phyloP scores from a whole-genome alignment of 495 filamentous ascomycete species.

The Tuber microsphaerosporum region DNA sequence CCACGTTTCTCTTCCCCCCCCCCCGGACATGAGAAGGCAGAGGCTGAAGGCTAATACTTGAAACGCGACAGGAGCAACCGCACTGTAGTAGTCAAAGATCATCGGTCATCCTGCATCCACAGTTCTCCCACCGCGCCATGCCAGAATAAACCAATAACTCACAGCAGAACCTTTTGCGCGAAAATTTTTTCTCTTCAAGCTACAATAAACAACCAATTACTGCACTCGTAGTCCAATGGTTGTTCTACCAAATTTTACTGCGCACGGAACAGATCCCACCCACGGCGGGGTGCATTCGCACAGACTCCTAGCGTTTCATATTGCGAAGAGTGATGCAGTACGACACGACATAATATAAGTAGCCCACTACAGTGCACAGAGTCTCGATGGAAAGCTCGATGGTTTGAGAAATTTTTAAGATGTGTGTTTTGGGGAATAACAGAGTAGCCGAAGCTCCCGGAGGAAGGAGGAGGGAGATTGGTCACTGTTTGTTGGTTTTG shows the following conservation, averaged over 20 bases:
- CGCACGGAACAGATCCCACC: background rate
- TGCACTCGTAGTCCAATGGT: too few relatives aligned
- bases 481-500: background rate
- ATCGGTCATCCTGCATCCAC: background rate
- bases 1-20: background rate
- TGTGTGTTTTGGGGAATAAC: background rate
- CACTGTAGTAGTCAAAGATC: background rate
- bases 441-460: background rate
- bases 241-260: background rate
- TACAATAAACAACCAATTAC: background rate
- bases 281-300: background rate
- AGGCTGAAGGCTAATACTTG: background rate
- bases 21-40: background rate
- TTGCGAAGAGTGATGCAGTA: background rate
- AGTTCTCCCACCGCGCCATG: background rate
- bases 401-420: background rate
- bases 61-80: background rate
- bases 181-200: background rate
- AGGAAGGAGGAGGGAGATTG: background rate
- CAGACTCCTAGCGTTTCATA: background rate
- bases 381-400: background rate
- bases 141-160: background rate
- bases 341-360: background rate
- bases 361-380: background rate
- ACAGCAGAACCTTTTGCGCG: background rate